Percentiles rank a stretch among this genome's conserved stretches.
These are phyloP conservation scores for Flaveria floridana DNA, from an alignment of 140 eudicot species.

Conservation along the genomic window DNA sequence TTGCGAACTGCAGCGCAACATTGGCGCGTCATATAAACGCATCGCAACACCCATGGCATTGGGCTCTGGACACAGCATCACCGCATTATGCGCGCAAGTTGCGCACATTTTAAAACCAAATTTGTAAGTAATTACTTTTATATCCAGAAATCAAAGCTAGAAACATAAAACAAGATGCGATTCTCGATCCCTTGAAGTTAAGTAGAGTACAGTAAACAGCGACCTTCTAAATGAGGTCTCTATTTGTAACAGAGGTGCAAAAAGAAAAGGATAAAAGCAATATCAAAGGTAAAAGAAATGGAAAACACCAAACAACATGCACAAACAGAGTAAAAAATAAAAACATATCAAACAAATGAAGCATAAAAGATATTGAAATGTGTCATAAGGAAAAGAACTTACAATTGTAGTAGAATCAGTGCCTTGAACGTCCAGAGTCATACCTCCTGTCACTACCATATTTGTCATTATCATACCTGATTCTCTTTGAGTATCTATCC, in stretches of 20 bases:
- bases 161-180: neutral
- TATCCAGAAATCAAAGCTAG: neutral
- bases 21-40: no score
- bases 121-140: neutral
- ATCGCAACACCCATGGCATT: no score
- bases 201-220: neutral
- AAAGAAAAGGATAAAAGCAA: neutral
- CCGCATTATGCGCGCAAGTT: no score
- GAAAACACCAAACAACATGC: neutral
- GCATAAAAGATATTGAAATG: neutral
- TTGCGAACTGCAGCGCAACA: no score
- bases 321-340: neutral
- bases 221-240: neutral
- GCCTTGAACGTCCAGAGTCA: constrained; percentile 44
- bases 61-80: no score
- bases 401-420: constrained; percentile 29
- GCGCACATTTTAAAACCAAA: neutral
- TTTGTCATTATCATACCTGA: constrained; percentile 47
- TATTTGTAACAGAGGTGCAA: no score
- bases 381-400: constrained; percentile 17
- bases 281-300: neutral
- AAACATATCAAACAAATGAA: neutral
- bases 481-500: constrained; percentile 51
- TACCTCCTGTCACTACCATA: constrained; percentile 35
- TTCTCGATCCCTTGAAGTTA: neutral